These are phyloP conservation scores for Ganoderma sinense DNA, from an alignment of 1,284 basidiomycete genomes.

Conservation along the genomic window DNA sequence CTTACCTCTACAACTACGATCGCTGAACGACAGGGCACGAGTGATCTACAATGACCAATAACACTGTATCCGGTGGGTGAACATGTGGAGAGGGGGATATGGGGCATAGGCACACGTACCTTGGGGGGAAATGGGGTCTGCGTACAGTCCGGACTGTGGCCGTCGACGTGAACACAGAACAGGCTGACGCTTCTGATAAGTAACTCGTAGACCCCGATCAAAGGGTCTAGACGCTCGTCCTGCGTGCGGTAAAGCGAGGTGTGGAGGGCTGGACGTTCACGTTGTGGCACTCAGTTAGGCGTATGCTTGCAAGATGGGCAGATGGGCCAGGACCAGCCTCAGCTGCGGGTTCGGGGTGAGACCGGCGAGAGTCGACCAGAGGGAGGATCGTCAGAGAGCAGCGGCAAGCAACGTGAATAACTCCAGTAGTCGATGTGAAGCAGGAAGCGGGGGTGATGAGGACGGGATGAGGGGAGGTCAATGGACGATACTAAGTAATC, in stretches of 20 bases:
- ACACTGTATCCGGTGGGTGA: not conserved
- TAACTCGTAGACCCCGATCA: not conserved
- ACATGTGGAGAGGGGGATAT: not conserved
- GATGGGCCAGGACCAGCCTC: not conserved
- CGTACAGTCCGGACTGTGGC: not conserved
- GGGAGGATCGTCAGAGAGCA: not conserved
- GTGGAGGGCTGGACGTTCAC: not conserved
- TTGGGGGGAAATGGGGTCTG: not conserved
- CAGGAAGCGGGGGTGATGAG: not conserved
- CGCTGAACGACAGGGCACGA: not conserved
- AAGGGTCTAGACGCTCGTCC: not conserved
- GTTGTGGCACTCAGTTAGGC: not conserved
- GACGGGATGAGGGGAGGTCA: not conserved
- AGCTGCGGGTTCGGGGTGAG: not conserved
- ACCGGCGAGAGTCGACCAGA: not conserved
- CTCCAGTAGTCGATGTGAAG: not conserved
- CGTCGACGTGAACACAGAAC: not conserved
- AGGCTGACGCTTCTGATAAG: not conserved
- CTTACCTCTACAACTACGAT: not conserved
- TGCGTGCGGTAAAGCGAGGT: not conserved
- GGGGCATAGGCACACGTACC: not conserved
- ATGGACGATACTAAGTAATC: not conserved
- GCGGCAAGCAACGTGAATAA: not conserved
- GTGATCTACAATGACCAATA: not conserved
- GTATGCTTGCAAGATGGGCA: not conserved